Evolutionary conservation across 23 red algal genomes (phyloP), one percentile per base, ranked within the genome.

Genomic region (Pyropia haitanensis): DNA sequence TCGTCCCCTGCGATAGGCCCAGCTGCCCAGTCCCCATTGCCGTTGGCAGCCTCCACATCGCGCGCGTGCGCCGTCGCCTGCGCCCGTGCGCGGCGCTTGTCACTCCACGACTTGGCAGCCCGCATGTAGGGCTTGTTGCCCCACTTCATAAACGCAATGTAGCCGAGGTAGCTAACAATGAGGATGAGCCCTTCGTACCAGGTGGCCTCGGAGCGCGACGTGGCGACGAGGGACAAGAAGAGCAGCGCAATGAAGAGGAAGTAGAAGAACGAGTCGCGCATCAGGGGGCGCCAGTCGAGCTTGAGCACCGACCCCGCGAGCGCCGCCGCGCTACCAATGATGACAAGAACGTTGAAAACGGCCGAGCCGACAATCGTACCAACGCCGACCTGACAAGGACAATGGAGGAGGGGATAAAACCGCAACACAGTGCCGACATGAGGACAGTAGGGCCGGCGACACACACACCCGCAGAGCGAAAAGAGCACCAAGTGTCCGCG

Each of bases 271-370:
- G 70, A 76, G 48, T 87, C 81, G 26, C 81, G 81, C 18, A 65
- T 52, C 14, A 87, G 71, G 14, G 70, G 68, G 16, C 81, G 71
- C 81, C 81, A 87, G 57, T 87, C 81, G 24, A 87, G 51, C 10
- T 68, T 53, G 20, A 87, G 71, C 3, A 87, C 81, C 29, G 61
- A 33, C 62, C 81, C 81, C 10, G 81, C 81, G 15, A 87, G 58
- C 20, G 81, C 81, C 13, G 81, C 81, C 23, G 70, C 70, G 22
- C 70, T 30, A 24, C 81, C 81, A 49, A 87, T 77, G 59, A 87
- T 87, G 24, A 87, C 70, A 19, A 87, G 81, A 70, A 87, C 70
- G 57, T 87, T 87, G 33, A 87, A 87, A 18, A 87, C 81, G 18
- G 81, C 81, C 56, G 71, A 76, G 50, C 81, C 81, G 15, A 87